Base-by-base conservation (phyloP, 805 yeast genomes). In the Barnettozyma vustinii region DNA sequence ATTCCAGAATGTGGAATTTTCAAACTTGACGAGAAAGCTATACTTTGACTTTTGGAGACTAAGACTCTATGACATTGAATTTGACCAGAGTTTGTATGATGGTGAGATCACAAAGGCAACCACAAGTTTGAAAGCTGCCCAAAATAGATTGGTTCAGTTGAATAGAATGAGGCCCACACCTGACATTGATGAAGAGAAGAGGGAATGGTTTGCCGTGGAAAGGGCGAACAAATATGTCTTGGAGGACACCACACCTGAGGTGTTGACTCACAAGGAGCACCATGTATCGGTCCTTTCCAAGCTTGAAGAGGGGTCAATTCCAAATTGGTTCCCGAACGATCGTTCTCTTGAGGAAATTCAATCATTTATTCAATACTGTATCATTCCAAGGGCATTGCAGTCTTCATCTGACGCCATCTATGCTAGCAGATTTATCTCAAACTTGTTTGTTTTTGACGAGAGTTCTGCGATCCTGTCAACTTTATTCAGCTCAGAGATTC, bases 401-500 rank as follows among this genome's bases (percentile, higher is more conserved):
- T 87, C 97, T 0, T 81, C 95, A 0, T 77, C 83, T 53, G 97
- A 90, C 67, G 96, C 97, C 0, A 71, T 85, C 0, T 91, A 69
- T 60, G 66, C 81, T 33, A 79, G 86, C 0, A 71, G 73, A 48
- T 87, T 90, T 58, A 53, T 89, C 9, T 74, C 79, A 49, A 67
- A 72, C 40, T 56, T 81, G 18, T 79, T 82, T 47, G 61, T 67
- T 0, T 52, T 63, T 0, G 73, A 75, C 19, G 70, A 70, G 40
- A 63, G 81, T 3, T 51, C 76, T 21, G 52, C 52, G 7, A 53
- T 77, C 2, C 59, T 79, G 26, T 72, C 79, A 35, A 63, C 62
- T 18, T 65, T 89, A 21, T 75, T 88, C 49, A 61, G 67, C 1
- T 68, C 69, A 4, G 69, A 71, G 10, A 63, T 81, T 13, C 61